A percentile compares a stretch with the other conserved stretches of the same genome.
Conservation (phyloP, 345 rosid genomes). For the Populus euphratica region DNA sequence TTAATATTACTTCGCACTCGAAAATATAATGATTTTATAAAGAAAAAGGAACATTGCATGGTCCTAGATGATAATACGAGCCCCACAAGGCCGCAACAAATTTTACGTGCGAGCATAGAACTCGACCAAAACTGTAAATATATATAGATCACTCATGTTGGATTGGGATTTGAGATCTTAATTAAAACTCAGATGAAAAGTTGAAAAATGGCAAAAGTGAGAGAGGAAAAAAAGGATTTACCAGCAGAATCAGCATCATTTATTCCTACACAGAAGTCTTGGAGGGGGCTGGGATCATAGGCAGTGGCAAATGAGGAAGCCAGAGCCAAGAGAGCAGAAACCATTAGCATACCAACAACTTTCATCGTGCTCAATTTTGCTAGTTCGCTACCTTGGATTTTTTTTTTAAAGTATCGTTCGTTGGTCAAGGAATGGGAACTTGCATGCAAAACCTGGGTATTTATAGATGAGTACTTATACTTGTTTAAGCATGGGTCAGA, state of each 20-base stretch:
- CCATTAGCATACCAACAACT: neutral
- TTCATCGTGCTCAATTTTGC: neutral
- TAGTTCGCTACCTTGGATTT: neutral
- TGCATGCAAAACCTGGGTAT: neutral
- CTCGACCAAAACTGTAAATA: neutral
- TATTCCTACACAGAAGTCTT: conserved; percentile 10
- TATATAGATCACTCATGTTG: neutral
- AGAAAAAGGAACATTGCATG: neutral
- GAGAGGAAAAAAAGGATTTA: neutral
- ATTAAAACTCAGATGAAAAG: neutral
- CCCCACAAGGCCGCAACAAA: neutral
- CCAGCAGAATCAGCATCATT: neutral
- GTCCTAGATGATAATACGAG: neutral
- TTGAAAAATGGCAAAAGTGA: neutral
- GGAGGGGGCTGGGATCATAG: conserved; percentile 15
- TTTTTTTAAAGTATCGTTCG: neutral
- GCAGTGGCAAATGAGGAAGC: conserved; percentile 2
- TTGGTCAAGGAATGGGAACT: neutral
- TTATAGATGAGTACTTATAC: neutral
- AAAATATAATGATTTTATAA: neutral
- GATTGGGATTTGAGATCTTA: neutral
- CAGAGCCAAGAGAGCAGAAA: neutral
- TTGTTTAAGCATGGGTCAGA: neutral
- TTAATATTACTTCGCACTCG: neutral
- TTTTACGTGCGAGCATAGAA: neutral